Evolutionary conservation across 257 asterid genomes (phyloP).

Genomic region (Rauvolfia tetraphylla): DNA sequence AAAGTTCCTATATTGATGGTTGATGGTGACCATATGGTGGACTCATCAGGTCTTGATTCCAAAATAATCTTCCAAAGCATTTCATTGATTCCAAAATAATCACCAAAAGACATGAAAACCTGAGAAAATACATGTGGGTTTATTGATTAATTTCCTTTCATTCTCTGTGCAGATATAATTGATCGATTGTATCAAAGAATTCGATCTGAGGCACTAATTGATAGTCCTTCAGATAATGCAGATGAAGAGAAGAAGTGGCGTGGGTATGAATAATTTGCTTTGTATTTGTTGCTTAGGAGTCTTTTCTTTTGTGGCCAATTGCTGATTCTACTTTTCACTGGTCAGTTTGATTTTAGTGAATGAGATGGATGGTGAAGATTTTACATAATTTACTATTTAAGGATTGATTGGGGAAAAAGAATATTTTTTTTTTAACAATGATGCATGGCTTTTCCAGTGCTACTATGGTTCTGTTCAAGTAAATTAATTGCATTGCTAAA

Average conservation of each 20-base stretch:
- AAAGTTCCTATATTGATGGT: constrained; percentile 86
- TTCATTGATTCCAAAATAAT: no score
- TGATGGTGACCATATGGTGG: constrained; percentile 78
- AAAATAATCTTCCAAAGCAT: not conserved
- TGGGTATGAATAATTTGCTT: constrained; percentile 38
- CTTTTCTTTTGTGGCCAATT: not conserved
- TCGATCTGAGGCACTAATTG: constrained; percentile 28
- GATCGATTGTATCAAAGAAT: constrained; percentile 49
- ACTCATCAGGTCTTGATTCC: constrained; percentile 65
- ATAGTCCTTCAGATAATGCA: constrained; percentile 33
- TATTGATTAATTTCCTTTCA: not conserved
- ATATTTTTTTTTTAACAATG: no score
- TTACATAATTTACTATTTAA: not conserved
- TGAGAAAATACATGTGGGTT: not conserved
- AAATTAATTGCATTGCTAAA: constrained; percentile 12
- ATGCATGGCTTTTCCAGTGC: not conserved
- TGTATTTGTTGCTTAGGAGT: not conserved
- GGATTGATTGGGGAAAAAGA: not conserved
- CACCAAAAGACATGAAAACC: not conserved
- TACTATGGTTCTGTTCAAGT: not conserved
- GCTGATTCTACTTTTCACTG: not conserved
- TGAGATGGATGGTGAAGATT: not conserved
- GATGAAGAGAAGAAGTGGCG: constrained; percentile 85
- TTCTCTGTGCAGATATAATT: constrained; percentile 50
- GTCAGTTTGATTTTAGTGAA: not conserved